These are phyloP conservation scores for Allium fistulosum DNA, from an alignment of 106 monocot species.

Conservation along the genomic window DNA sequence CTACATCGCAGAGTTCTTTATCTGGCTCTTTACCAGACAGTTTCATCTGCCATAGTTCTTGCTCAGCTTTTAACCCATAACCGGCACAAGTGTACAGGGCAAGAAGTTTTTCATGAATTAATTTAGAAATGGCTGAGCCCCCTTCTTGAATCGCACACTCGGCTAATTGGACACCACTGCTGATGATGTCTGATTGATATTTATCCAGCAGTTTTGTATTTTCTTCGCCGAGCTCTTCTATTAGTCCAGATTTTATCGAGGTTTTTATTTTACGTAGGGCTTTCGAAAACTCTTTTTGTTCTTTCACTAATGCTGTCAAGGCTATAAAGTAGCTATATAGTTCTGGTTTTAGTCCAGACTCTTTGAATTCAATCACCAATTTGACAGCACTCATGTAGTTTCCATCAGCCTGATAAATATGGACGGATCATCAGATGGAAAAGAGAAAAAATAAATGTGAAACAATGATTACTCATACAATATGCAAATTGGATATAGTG, in stretches of 20 bases:
- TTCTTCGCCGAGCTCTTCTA: constrained; percentile 40
- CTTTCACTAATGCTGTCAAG: constrained; percentile 90
- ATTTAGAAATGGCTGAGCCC: constrained; percentile 21
- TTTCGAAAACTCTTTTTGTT: constrained; percentile 95
- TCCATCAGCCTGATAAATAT: constrained; percentile 60
- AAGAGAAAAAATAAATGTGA: too few relatives aligned
- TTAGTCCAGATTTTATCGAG: constrained; percentile 31
- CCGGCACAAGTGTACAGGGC: constrained; percentile 84
- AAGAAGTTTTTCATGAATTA: constrained; percentile 81
- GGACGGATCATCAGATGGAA: background rate
- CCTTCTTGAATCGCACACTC: constrained; percentile 74
- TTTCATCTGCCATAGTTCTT: constrained; percentile 80
- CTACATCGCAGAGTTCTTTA: constrained; percentile 57
- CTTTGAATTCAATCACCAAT: constrained; percentile 76
- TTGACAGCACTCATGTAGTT: constrained; percentile 66
- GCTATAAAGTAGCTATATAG: constrained; percentile 83
- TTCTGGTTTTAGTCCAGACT: constrained; percentile 61
- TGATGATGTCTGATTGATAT: constrained; percentile 63
- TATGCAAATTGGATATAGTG: too few relatives aligned
- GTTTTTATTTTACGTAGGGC: constrained; percentile 48
- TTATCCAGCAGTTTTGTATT: constrained; percentile 25
- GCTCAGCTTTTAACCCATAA: constrained; percentile 66
- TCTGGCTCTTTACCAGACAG: constrained; percentile 69
- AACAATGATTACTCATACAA: too few relatives aligned
- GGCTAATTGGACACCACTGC: constrained; percentile 39